These are phyloP conservation scores for Penicillium sp. DNA, from an alignment of 2,329 filamentous ascomycete species.

Conservation along the genomic window DNA sequence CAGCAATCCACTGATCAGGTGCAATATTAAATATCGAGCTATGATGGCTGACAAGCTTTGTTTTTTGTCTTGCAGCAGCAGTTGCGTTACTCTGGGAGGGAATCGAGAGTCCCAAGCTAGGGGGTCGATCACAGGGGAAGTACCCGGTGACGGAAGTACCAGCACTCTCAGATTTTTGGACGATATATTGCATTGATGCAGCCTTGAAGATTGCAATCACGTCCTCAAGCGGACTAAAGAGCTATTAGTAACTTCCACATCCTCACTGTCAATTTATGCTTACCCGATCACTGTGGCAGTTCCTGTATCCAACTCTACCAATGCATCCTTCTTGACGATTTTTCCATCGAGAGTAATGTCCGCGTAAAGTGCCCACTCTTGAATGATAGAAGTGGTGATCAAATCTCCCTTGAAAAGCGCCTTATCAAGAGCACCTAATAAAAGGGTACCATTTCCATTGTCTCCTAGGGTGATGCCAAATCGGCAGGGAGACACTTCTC, in stretches of 20 bases:
- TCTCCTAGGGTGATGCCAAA: constrained; percentile 9
- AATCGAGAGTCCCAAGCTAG: neutral
- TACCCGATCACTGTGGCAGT: constrained; percentile 1
- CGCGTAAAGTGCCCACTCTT: constrained; percentile 12
- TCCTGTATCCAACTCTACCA: constrained; percentile 7
- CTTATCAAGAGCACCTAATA: constrained; percentile 3
- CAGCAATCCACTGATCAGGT: neutral
- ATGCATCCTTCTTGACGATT: constrained; percentile 4
- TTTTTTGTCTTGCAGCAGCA: neutral
- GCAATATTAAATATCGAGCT: neutral
- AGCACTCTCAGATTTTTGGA: neutral
- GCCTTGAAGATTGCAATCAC: neutral
- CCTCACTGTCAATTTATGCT: constrained; percentile 31
- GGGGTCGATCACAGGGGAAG: neutral
- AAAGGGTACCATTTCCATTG: neutral
- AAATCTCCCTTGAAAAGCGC: constrained; percentile 10
- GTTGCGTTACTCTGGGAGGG: neutral
- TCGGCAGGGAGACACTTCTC: constrained; percentile 5
- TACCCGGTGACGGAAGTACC: neutral
- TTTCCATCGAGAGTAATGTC: constrained; percentile 11
- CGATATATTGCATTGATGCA: neutral
- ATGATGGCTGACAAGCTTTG: neutral
- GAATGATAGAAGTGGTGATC: constrained; percentile 8
- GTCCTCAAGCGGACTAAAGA: neutral
- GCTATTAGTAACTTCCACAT: neutral